Conservation (phyloP, 2,329 filamentous ascomycete genomes). For the Colletotrichum destructivum region DNA sequence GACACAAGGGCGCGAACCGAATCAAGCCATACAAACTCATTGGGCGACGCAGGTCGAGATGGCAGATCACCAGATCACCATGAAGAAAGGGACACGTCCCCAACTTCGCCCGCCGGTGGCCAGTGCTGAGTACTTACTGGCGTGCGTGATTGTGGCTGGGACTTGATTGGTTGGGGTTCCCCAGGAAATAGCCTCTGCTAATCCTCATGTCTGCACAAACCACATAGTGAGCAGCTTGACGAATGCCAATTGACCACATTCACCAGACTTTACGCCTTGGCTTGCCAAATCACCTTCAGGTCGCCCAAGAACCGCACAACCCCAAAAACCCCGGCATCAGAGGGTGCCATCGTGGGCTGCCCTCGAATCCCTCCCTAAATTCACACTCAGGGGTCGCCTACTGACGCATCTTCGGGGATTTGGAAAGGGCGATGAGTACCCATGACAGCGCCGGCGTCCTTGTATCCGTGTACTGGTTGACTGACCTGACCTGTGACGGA, state of each 20-base stretch:
- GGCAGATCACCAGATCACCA: conserved; percentile 15
- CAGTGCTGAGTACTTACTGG: conserved; percentile 15
- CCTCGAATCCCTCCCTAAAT: conserved; percentile 47
- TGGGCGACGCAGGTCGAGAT: conserved; percentile 19
- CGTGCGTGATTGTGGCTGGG: conserved; percentile 16
- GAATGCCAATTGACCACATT: not conserved
- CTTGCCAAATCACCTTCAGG: conserved; percentile 14
- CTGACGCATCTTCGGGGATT: conserved; percentile 5
- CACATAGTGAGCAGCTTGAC: not conserved
- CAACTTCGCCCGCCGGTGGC: not conserved
- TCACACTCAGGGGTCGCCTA: conserved; percentile 12
- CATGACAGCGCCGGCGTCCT: conserved; percentile 12
- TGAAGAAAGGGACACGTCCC: conserved; percentile 18
- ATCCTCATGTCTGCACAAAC: not conserved
- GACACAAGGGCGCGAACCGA: conserved; percentile 5
- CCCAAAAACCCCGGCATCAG: conserved; percentile 15
- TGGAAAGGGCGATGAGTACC: conserved; percentile 22
- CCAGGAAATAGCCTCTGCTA: conserved; percentile 7
- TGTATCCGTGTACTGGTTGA: conserved; percentile 7
- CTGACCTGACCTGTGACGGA: conserved; percentile 18
- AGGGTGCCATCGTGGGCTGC: conserved; percentile 44
- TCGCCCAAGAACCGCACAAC: conserved; percentile 18
- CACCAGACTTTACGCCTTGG: conserved; percentile 5
- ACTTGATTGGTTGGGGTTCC: conserved; percentile 2
- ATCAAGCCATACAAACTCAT: conserved; percentile 8